phyloP scores from a whole-genome alignment of 2,329 filamentous ascomycete genomes.

The Fusarium udum region DNA sequence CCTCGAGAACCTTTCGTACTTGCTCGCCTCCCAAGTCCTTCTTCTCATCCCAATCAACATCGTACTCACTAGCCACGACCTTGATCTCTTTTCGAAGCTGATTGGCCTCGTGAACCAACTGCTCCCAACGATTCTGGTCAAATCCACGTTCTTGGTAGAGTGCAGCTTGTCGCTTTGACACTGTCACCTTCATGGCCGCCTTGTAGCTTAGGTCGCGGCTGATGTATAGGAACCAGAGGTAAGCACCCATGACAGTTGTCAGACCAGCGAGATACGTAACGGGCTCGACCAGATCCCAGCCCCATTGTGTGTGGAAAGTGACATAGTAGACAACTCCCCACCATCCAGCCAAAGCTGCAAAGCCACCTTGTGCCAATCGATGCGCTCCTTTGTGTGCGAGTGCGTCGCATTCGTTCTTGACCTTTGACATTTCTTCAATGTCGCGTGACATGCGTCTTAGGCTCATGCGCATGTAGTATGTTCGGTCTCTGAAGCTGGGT shows the following conservation, averaged over 20 bases:
- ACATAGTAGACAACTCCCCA: conserved; percentile 83
- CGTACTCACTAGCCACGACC: conserved; percentile 83
- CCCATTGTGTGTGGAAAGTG: conserved; percentile 76
- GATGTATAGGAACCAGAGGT: conserved; percentile 93
- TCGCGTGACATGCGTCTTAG: conserved; percentile 75
- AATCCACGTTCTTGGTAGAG: conserved; percentile 82
- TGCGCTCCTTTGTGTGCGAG: conserved; percentile 82
- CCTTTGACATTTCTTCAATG: conserved; percentile 73
- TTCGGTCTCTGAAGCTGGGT: conserved; percentile 89
- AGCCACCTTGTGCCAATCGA: conserved; percentile 81
- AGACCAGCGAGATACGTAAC: conserved; percentile 91
- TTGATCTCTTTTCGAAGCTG: conserved; percentile 80
- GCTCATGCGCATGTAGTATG: conserved; percentile 83
- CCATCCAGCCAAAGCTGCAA: conserved; percentile 77
- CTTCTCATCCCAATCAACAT: conserved; percentile 87
- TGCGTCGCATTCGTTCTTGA: conserved; percentile 84
- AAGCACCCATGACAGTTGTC: conserved; percentile 85
- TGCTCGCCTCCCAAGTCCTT: conserved; percentile 76
- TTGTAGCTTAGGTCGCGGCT: conserved; percentile 90
- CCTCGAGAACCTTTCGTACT: conserved; percentile 65
- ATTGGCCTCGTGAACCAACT: conserved; percentile 82
- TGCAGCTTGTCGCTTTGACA: conserved; percentile 78
- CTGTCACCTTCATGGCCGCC: conserved; percentile 86
- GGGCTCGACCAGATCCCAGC: conserved; percentile 92
- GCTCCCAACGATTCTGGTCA: conserved; percentile 80